Conservation (phyloP, 139 green algal genomes). For the Bryopsis sp. region DNA sequence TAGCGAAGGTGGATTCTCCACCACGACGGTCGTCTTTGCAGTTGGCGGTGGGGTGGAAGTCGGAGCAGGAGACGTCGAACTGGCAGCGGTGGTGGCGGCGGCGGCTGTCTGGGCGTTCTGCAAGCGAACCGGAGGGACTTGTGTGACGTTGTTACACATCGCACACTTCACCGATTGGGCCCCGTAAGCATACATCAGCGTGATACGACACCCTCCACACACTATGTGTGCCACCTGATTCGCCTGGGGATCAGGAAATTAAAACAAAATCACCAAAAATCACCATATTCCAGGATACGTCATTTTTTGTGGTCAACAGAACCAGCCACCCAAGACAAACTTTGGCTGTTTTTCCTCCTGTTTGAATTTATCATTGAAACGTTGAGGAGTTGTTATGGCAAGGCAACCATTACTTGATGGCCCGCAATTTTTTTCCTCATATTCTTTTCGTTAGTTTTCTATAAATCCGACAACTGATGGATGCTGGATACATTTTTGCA, state of each 20-base stretch:
- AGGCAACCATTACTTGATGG: no score
- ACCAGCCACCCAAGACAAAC: no score
- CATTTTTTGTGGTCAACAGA: no score
- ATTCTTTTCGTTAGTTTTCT: no score
- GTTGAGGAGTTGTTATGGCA: no score
- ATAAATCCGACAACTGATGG: background rate
- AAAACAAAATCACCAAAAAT: no score
- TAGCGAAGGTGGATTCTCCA: conserved; percentile 65
- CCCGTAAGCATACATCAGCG: conserved; percentile 79
- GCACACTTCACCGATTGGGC: conserved; percentile 88
- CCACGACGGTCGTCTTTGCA: conserved; percentile 56
- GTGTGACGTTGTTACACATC: conserved; percentile 81
- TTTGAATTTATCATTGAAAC: no score
- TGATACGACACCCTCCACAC: conserved; percentile 78
- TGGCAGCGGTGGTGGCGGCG: conserved; percentile 9
- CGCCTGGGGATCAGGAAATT: conserved; percentile 29
- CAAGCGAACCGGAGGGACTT: conserved; percentile 18
- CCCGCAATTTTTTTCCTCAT: no score
- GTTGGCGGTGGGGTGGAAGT: background rate
- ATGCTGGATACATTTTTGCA: background rate
- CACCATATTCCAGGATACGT: no score
- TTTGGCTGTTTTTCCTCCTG: no score
- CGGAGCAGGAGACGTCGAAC: conserved; percentile 1
- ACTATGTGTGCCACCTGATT: conserved; percentile 76
- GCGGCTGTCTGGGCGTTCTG: background rate